These are phyloP conservation scores for Geranium rotundifolium DNA, from an alignment of 345 rosid species.

Conservation along the genomic window DNA sequence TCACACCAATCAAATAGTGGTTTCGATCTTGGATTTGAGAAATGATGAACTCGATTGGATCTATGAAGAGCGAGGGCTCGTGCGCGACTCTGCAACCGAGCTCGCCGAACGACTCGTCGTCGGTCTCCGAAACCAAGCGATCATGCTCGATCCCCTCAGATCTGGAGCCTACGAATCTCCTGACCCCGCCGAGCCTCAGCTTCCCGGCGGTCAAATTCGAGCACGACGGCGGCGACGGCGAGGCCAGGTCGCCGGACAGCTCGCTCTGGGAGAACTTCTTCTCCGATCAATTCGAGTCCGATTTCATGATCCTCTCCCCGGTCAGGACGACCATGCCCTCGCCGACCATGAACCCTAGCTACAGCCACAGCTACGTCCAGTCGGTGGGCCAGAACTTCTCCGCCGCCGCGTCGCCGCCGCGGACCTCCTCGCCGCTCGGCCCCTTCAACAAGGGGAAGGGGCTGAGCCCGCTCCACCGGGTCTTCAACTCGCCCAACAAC, in stretches of 20 bases:
- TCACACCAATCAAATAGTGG: too few relatives aligned
- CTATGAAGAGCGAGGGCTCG: slow-evolving; percentile 32
- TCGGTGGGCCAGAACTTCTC: slow-evolving; percentile 2
- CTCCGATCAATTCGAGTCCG: slow-evolving; percentile 41
- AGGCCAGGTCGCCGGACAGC: slow-evolving; percentile 46
- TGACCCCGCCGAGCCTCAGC: slow-evolving; percentile 40
- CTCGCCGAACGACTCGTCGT: slow-evolving; percentile 21
- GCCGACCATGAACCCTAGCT: too few relatives aligned
- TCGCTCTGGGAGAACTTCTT: slow-evolving; percentile 48
- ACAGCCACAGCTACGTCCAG: slow-evolving; percentile 10
- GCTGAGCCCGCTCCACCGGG: slow-evolving; percentile 34
- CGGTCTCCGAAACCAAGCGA: slow-evolving; percentile 21
- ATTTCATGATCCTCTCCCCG: slow-evolving; percentile 58
- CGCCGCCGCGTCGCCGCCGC: too few relatives aligned
- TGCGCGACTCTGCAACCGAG: slow-evolving; percentile 15
- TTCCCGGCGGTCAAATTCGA: slow-evolving; percentile 35
- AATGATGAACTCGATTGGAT: slow-evolving; percentile 38
- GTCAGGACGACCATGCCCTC: too few relatives aligned
- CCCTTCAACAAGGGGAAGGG: slow-evolving; percentile 24
- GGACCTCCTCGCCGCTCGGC: too few relatives aligned
- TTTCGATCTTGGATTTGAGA: too few relatives aligned
- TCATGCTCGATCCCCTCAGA: slow-evolving; percentile 16
- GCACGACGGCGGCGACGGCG: slow-evolving; percentile 40
- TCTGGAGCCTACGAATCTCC: slow-evolving; percentile 20
- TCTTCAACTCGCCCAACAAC: slow-evolving; percentile 36